Evolutionary conservation across 2,329 filamentous ascomycete species (phyloP), one percentile per base, ranked within the genome.

Genomic region (Monosporascus sp.): DNA sequence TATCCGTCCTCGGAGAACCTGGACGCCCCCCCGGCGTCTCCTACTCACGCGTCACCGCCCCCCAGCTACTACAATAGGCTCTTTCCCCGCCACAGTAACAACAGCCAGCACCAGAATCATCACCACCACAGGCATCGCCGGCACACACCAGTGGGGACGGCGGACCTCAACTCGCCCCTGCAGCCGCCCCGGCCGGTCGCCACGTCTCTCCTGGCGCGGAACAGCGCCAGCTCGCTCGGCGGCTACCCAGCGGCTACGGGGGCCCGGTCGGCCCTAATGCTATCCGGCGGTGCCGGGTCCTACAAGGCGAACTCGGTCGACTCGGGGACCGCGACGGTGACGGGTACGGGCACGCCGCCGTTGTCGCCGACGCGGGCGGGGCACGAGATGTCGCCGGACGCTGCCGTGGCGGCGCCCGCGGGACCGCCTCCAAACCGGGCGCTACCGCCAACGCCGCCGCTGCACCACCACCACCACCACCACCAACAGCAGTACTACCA

Each of bases 381-480:
- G 64, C 65, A 3, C 62, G 73, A 5, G 68, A 71, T 56, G 71
- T 73, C 6, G 31, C 69, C 71, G 0, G 69, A 69, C 25, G 59
- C 67, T 1, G 61, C 65, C 17, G 60, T 67, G 2, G 61, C 65
- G 14, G 65, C 59, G 22, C 67, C 66, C 3, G 65, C 60, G 22
- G 74, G 75, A 0, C 75, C 78, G 0, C 75, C 76, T 0, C 77
- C 77, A 0, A 74, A 57, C 5, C 66, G 70, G n/a, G 73, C 73
- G 3, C 68, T 79, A 3, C 74, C 74, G 0, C 56, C 61, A 4
- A 56, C 62, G 0, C 63, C 67, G 6, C 51, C 54, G 42, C 50
- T 15, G 14, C 50, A 5, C 37, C 52, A 42, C 9, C 36, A 46
- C 17, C 36, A 46, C 17, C 36, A 27, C 18, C 47, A 53, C 45